Evolutionary conservation across 106 monocot species (phyloP).

Genomic region (Triglochin maritima): DNA sequence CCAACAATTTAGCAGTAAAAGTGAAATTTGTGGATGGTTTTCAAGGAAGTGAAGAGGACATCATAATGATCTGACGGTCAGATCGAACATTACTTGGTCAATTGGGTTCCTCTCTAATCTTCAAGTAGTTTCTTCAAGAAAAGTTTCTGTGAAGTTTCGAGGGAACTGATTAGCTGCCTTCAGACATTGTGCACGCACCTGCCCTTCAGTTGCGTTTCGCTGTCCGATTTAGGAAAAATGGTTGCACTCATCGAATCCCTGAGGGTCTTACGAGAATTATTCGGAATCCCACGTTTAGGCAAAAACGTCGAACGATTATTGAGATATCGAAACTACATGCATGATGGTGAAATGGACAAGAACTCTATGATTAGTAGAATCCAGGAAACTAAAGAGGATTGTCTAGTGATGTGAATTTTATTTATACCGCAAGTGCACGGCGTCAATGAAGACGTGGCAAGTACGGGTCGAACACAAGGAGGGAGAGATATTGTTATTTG

Average conservation of each 20-base stretch:
- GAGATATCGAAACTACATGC: neutral
- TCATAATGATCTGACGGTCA: no score
- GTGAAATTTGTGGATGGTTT: no score
- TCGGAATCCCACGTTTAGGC: neutral
- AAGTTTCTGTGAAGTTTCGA: neutral
- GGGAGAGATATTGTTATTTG: no score
- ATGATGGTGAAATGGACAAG: neutral
- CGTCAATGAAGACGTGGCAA: no score
- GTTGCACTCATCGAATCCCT: neutral
- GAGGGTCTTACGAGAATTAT: neutral
- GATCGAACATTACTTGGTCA: no score
- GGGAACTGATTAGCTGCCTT: neutral
- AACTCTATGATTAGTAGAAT: neutral
- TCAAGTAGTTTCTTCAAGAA: neutral
- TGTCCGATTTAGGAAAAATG: neutral
- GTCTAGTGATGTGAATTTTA: no score
- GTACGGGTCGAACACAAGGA: no score
- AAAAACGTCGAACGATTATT: neutral
- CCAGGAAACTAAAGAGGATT: neutral
- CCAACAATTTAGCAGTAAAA: no score
- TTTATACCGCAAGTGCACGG: no score
- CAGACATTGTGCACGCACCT: neutral
- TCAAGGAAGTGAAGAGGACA: no score
- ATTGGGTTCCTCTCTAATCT: constrained; percentile 55
- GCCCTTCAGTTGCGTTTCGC: neutral